A percentile compares a stretch with the other conserved stretches of the same genome.
Conservation (phyloP, 495 filamentous ascomycete species). For the Aspergillus egyptiacus region DNA sequence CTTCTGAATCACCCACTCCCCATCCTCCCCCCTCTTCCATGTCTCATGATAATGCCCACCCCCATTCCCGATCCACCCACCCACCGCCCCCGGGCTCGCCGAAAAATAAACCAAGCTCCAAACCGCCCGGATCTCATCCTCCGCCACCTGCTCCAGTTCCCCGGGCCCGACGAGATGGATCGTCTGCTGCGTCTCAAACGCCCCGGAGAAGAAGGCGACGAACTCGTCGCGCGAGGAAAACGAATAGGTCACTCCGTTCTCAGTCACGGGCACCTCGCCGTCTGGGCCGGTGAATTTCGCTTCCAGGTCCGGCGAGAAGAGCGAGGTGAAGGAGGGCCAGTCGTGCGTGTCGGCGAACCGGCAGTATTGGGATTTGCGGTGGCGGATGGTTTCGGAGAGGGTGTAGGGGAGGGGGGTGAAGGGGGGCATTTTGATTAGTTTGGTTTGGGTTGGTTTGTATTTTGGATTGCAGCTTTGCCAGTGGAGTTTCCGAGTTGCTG, state of each 20-base stretch:
- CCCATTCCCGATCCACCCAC: background rate
- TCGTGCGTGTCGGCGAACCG: conserved; percentile 1
- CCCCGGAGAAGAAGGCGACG: background rate
- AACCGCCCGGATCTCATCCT: background rate
- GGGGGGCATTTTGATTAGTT: too few relatives aligned
- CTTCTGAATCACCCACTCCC: background rate
- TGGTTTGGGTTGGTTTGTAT: too few relatives aligned
- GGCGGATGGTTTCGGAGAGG: background rate
- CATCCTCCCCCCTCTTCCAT: background rate
- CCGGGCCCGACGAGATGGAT: conserved; percentile 3
- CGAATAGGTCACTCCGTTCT: background rate
- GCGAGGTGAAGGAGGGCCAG: background rate
- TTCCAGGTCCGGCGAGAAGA: background rate
- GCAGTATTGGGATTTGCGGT: conserved; percentile 6
- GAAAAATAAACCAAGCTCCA: background rate
- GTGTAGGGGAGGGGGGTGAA: background rate
- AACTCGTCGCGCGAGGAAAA: background rate
- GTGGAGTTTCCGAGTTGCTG: too few relatives aligned
- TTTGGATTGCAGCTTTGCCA: too few relatives aligned
- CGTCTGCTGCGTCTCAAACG: conserved; percentile 1
- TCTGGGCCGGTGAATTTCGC: background rate
- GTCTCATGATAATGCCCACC: conserved; percentile 5
- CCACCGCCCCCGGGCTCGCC: background rate
- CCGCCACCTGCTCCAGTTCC: background rate
- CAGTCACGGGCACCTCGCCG: background rate